phyloP scores from a whole-genome alignment of 2,329 filamentous ascomycete genomes.

The Fusarium sp. region DNA sequence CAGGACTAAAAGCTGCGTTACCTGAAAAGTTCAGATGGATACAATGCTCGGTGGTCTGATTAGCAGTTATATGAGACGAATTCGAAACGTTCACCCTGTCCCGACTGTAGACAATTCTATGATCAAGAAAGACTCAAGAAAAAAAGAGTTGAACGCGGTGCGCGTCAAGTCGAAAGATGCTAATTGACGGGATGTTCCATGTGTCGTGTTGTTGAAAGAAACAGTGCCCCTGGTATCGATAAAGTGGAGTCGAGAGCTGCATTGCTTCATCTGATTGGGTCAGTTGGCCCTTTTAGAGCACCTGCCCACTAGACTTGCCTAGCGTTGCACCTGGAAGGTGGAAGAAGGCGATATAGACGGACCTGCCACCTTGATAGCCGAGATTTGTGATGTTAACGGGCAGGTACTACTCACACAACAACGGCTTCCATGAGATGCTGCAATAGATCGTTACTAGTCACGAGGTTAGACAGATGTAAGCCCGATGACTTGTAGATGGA shows the following conservation, averaged over 20 bases:
- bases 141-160: conserved; percentile 18
- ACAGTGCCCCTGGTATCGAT: not conserved
- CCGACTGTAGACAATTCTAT: not conserved
- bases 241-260: conserved; percentile 13
- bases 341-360: not conserved
- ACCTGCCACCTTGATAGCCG: not conserved
- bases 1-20: conserved; percentile 11
- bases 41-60: not conserved
- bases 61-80: not conserved
- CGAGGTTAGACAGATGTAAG: not conserved
- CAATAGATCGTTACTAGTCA: not conserved
- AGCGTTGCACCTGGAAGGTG: not conserved
- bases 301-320: not conserved
- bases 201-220: conserved; percentile 26
- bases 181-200: not conserved
- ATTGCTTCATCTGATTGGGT: not conserved
- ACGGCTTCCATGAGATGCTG: not conserved
- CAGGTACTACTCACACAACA: not conserved
- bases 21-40: conserved; percentile 15
- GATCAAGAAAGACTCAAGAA: conserved; percentile 7
- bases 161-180: conserved; percentile 27
- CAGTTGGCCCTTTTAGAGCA: not conserved
- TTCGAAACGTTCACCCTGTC: not conserved
- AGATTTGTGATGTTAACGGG: not conserved
- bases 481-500: not conserved